Conservation (phyloP, 495 filamentous ascomycete species). For the Apiosordaria backusii region DNA sequence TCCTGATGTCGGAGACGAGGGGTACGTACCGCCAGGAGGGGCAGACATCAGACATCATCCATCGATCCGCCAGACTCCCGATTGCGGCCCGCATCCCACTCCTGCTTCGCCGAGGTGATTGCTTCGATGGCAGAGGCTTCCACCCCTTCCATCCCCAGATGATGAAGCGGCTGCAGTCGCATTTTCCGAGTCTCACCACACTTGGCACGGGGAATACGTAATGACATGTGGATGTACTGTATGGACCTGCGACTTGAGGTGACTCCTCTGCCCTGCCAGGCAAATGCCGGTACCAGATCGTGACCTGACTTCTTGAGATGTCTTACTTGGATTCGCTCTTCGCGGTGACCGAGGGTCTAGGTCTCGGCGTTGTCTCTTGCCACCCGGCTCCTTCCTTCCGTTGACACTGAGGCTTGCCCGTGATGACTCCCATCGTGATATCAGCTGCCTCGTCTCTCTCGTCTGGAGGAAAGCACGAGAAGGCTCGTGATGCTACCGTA, state of each 20-base stretch:
- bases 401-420: neutral
- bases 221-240: slow-evolving; percentile 17
- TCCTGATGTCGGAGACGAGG: too few species aligned
- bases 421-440: neutral
- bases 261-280: slow-evolving; percentile 14
- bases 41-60: neutral
- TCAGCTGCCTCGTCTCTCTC: neutral
- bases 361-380: neutral
- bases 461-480: neutral
- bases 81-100: slow-evolving; percentile 7
- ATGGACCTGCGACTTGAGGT: slow-evolving; percentile 1
- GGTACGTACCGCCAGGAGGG: neutral
- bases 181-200: slow-evolving; percentile 6
- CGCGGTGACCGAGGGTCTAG: neutral
- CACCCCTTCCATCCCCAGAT: slow-evolving; percentile 8
- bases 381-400: neutral
- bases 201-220: slow-evolving; percentile 14
- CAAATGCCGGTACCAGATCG: slow-evolving; percentile 13
- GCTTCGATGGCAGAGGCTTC: slow-evolving; percentile 5
- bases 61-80: neutral
- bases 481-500: neutral
- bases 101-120: neutral
- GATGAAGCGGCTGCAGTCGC: slow-evolving; percentile 7
- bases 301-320: neutral
- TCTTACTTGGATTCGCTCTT: neutral